phyloP scores from a whole-genome alignment of 179 eudicot genomes.

The Corrigiola litoralis region DNA sequence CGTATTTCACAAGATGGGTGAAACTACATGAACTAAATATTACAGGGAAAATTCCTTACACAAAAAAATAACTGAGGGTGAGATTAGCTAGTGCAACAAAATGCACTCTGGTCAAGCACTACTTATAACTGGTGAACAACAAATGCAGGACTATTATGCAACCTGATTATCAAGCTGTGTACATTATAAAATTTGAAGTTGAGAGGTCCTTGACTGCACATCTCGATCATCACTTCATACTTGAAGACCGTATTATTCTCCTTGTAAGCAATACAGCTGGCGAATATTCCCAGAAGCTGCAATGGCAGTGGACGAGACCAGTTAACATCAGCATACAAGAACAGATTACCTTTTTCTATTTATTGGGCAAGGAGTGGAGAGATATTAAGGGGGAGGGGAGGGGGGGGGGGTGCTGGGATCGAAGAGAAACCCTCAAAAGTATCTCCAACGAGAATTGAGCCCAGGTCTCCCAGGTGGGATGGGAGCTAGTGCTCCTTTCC shows the following conservation, averaged over 20 bases:
- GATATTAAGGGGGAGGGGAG: too few species aligned
- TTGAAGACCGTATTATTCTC: constrained; percentile 38
- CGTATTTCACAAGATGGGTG: constrained; percentile 16
- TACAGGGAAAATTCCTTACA: constrained; percentile 22
- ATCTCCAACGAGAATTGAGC: too few species aligned
- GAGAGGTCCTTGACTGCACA: constrained; percentile 13
- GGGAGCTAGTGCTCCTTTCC: too few species aligned
- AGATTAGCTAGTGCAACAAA: constrained; percentile 20
- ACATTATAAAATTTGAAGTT: constrained; percentile 6
- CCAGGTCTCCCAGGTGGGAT: too few species aligned
- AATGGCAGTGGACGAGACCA: constrained; percentile 9
- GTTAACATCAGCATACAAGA: not conserved
- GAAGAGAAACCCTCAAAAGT: too few species aligned
- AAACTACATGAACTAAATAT: constrained; percentile 20
- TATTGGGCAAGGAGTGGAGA: too few species aligned
- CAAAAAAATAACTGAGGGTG: constrained; percentile 19
- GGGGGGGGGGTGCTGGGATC: not conserved
- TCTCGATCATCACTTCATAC: constrained; percentile 6
- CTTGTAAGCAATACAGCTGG: constrained; percentile 78
- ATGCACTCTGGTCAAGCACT: constrained; percentile 13
- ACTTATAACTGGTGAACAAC: constrained; percentile 13
- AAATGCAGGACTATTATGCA: constrained; percentile 12
- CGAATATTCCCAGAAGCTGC: constrained; percentile 92
- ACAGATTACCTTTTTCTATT: not conserved
- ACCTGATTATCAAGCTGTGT: constrained; percentile 21